phyloP scores from a whole-genome alignment of 345 rosid genomes.

The Triadica sebifera region DNA sequence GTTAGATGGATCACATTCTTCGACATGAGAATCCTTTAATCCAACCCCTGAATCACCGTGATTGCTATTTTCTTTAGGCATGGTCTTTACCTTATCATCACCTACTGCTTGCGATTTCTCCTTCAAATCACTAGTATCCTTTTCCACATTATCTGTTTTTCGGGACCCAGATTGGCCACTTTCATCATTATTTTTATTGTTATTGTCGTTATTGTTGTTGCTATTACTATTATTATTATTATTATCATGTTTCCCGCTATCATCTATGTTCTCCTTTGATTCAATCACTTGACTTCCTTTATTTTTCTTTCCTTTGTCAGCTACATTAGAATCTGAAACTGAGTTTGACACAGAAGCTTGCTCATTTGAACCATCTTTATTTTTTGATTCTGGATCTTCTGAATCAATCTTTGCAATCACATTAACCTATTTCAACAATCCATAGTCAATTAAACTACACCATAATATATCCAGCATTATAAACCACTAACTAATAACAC shows the following conservation, averaged over 20 bases:
- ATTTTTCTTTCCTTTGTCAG: constrained; percentile 11
- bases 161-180: constrained; percentile 2
- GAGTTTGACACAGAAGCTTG: constrained; percentile 15
- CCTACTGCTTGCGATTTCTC: constrained; percentile 6
- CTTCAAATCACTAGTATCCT: constrained; percentile 14
- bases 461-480: neutral
- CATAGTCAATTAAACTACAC: constrained; percentile 1
- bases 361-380: constrained; percentile 16
- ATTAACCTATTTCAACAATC: constrained; percentile 33
- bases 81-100: constrained; percentile 19
- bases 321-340: constrained; percentile 23
- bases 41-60: constrained; percentile 12
- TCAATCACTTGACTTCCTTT: constrained; percentile 11
- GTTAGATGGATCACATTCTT: constrained; percentile 66
- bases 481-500: neutral
- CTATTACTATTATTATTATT: neutral
- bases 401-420: constrained; percentile 10
- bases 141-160: constrained; percentile 1
- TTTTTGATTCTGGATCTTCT: constrained; percentile 26
- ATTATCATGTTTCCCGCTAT: neutral
- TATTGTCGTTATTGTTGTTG: neutral
- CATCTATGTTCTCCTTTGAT: neutral
- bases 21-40: constrained; percentile 33
- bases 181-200: too few relatives aligned
- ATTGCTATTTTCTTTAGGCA: constrained; percentile 16